These are phyloP conservation scores for Mortierella sp. DNA, from an alignment of 371 early-diverging fungal genomes.

Conservation along the genomic window DNA sequence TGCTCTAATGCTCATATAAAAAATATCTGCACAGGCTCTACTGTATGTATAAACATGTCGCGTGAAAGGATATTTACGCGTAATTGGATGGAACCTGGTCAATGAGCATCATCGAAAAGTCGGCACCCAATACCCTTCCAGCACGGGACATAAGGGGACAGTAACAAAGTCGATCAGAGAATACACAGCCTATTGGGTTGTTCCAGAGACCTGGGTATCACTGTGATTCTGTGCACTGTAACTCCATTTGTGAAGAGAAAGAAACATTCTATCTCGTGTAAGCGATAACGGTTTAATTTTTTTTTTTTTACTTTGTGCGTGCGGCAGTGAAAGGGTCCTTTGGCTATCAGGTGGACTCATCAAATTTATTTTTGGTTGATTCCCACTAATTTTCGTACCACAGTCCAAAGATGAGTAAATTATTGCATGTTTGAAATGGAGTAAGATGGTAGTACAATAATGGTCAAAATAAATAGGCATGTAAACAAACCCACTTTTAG, in stretches of 20 bases:
- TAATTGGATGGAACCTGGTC: too few species aligned
- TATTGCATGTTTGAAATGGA: background rate
- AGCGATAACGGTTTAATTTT: too few species aligned
- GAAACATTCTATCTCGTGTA: background rate
- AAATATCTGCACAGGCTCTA: too few species aligned
- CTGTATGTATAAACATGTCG: too few species aligned
- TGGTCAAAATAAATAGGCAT: background rate
- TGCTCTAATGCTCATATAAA: too few species aligned
- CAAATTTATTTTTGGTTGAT: too few species aligned
- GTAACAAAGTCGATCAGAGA: background rate
- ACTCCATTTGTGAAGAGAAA: background rate
- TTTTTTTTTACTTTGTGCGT: too few species aligned
- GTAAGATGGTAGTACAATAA: background rate
- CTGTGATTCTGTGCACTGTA: background rate
- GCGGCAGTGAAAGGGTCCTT: too few species aligned
- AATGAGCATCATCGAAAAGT: background rate
- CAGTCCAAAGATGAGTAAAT: too few species aligned
- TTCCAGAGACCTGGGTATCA: background rate
- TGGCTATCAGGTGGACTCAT: too few species aligned
- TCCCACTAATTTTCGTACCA: too few species aligned
- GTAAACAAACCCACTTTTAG: background rate
- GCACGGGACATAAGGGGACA: background rate
- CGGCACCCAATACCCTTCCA: background rate
- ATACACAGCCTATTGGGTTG: background rate
- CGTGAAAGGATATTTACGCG: too few species aligned